These are phyloP conservation scores for Seiridium cupressi DNA, from an alignment of 2,329 filamentous ascomycete species.

Conservation along the genomic window DNA sequence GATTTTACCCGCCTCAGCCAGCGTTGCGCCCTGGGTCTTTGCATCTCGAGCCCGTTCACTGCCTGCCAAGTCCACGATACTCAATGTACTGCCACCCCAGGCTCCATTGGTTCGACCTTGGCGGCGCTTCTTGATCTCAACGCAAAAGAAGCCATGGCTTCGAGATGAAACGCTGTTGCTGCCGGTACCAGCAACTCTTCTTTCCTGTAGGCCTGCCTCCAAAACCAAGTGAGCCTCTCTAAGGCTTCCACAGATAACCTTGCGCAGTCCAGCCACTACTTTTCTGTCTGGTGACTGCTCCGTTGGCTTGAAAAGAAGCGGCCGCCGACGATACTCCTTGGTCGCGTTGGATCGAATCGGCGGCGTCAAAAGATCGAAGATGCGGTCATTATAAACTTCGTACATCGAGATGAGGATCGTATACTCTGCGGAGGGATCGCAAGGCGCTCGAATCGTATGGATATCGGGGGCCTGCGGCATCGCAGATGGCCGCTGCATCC, in stretches of 20 bases:
- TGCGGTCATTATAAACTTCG: constrained; percentile 97
- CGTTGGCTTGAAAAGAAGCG: constrained; percentile 88
- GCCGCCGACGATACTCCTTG: constrained; percentile 72
- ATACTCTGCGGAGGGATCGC: constrained; percentile 74
- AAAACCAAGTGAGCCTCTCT: constrained; percentile 86
- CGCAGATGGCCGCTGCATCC: constrained; percentile 66
- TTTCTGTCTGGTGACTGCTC: constrained; percentile 89
- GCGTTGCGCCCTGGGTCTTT: constrained; percentile 87
- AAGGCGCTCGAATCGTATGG: constrained; percentile 63
- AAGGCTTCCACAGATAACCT: constrained; percentile 80
- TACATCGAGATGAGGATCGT: constrained; percentile 95
- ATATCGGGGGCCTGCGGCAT: constrained; percentile 76
- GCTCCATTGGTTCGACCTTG: constrained; percentile 46
- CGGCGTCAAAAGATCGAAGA: constrained; percentile 84
- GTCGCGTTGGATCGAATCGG: constrained; percentile 57
- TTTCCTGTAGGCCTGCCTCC: constrained; percentile 83
- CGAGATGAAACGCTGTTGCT: constrained; percentile 91
- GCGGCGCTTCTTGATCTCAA: constrained; percentile 85
- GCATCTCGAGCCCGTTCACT: constrained; percentile 91
- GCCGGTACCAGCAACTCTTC: constrained; percentile 84
- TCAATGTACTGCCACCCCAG: constrained; percentile 79
- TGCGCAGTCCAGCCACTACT: constrained; percentile 86
- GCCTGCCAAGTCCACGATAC: constrained; percentile 87
- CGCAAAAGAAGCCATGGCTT: constrained; percentile 93
- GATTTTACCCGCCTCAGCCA: constrained; percentile 96